Conservation (phyloP, 1,139 yeast species). For the Yamadazyma atlantica region DNA sequence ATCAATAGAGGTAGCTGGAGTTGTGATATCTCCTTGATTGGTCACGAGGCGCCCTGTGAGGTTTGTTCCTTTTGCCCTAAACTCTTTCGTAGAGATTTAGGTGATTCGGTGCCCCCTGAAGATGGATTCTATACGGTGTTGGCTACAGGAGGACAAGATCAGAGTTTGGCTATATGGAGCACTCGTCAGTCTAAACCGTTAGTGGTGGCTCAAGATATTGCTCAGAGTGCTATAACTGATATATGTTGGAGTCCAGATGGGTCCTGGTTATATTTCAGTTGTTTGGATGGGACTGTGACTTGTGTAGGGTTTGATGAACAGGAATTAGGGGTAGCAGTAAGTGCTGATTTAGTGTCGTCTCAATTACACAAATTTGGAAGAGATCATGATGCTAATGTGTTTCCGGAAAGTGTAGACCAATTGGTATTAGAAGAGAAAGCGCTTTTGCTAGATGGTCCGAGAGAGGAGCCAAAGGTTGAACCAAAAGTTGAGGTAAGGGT, state of each 20-base stretch:
- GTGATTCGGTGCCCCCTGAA: constrained; percentile 9
- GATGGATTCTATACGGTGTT: constrained; percentile 49
- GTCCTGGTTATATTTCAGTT: constrained; percentile 63
- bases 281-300: constrained; percentile 83
- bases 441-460: too few species aligned
- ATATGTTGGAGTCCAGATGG: constrained; percentile 83
- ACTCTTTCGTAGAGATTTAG: constrained; percentile 33
- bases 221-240: constrained; percentile 67
- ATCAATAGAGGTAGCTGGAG: constrained; percentile 94
- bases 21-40: constrained; percentile 80
- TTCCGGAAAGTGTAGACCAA: constrained; percentile 87
- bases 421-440: constrained; percentile 68
- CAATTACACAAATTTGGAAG: constrained; percentile 85
- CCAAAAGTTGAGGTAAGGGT: background rate
- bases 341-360: constrained; percentile 61
- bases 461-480: constrained; percentile 5
- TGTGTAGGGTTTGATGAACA: constrained; percentile 63
- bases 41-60: constrained; percentile 97
- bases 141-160: constrained; percentile 82
- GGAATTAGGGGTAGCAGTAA: constrained; percentile 75
- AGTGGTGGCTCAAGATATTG: constrained; percentile 62
- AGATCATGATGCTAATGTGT: constrained; percentile 76
- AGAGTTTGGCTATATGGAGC: constrained; percentile 69
- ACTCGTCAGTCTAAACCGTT: constrained; percentile 62
- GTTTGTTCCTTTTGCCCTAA: constrained; percentile 88